Percentiles rank a stretch among this genome's conserved stretches.
phyloP scores from a whole-genome alignment of 331 rosid genomes.

The Saraca asoca region DNA sequence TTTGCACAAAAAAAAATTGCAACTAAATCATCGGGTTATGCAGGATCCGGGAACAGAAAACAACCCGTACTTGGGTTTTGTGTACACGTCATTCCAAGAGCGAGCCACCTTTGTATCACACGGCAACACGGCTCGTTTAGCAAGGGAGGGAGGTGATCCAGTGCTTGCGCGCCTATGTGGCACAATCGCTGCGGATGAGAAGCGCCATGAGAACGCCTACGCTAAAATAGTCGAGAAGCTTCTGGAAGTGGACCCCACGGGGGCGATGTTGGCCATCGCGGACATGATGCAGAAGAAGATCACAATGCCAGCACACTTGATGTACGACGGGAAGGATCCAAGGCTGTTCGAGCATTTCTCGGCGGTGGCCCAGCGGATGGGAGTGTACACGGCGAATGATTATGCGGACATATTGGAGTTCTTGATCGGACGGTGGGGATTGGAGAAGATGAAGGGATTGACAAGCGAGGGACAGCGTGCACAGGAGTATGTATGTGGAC shows the following conservation, averaged over 20 bases:
- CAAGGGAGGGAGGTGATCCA: constrained; percentile 50
- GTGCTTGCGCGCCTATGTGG: constrained; percentile 56
- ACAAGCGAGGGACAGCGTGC: constrained; percentile 40
- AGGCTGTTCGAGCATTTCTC: constrained; percentile 49
- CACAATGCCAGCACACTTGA: constrained; percentile 56
- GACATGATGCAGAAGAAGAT: constrained; percentile 54
- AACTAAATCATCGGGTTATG: not conserved
- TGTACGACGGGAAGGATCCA: constrained; percentile 53
- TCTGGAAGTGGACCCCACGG: constrained; percentile 53
- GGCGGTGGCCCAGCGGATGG: constrained; percentile 46
- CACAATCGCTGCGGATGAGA: constrained; percentile 60
- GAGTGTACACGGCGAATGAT: constrained; percentile 45
- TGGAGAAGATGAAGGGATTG: constrained; percentile 45
- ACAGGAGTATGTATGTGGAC: constrained; percentile 45
- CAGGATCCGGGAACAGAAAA: constrained; percentile 52
- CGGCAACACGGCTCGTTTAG: constrained; percentile 57
- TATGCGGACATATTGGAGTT: constrained; percentile 51
- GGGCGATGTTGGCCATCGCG: constrained; percentile 39
- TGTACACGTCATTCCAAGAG: constrained; percentile 61
- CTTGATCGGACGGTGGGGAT: constrained; percentile 42
- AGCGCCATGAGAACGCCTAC: constrained; percentile 60
- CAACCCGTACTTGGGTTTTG: constrained; percentile 57
- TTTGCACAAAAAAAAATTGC: too few relatives aligned
- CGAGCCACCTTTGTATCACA: constrained; percentile 60
- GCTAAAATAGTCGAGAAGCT: constrained; percentile 49